Evolutionary conservation across 192 early-diverging fungal species (phyloP).

Genomic region (Linnemannia hyalina): DNA sequence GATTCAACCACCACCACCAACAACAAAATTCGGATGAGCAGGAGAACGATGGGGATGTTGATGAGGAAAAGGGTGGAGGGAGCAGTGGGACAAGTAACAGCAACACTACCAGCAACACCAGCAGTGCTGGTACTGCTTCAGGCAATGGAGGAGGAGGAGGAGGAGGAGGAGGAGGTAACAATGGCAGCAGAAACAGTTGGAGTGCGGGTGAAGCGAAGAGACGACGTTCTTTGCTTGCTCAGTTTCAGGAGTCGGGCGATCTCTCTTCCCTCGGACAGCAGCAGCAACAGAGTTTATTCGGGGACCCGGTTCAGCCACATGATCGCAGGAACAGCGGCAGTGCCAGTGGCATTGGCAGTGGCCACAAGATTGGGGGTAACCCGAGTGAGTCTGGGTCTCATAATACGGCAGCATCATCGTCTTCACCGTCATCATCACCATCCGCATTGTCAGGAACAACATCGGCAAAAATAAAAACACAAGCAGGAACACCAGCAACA

Average conservation of each 20-base stretch:
- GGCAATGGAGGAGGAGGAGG: not conserved
- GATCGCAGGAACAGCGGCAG: not conserved
- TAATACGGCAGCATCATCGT: not conserved
- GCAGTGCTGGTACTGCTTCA: not conserved
- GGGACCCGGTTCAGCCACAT: slow-evolving; percentile 3
- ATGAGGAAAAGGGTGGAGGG: not conserved
- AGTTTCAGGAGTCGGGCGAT: not conserved
- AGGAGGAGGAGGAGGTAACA: not conserved
- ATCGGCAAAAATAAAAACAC: not conserved
- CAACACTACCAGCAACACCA: not conserved
- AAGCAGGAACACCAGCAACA: not conserved
- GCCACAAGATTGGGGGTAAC: not conserved
- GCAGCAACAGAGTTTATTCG: not conserved
- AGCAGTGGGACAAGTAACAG: not conserved
- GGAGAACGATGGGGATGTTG: not conserved
- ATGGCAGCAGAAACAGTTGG: too few relatives aligned
- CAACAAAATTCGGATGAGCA: not conserved
- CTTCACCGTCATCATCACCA: not conserved
- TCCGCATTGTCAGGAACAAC: not conserved
- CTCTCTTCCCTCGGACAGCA: not conserved
- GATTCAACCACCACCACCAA: not conserved
- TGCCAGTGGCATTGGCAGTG: not conserved
- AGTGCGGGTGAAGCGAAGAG: not conserved
- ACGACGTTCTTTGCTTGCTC: not conserved
- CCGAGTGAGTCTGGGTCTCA: not conserved